These are phyloP conservation scores for Metarhizium guizhouense DNA, from an alignment of 2,329 filamentous ascomycete genomes.

Conservation along the genomic window DNA sequence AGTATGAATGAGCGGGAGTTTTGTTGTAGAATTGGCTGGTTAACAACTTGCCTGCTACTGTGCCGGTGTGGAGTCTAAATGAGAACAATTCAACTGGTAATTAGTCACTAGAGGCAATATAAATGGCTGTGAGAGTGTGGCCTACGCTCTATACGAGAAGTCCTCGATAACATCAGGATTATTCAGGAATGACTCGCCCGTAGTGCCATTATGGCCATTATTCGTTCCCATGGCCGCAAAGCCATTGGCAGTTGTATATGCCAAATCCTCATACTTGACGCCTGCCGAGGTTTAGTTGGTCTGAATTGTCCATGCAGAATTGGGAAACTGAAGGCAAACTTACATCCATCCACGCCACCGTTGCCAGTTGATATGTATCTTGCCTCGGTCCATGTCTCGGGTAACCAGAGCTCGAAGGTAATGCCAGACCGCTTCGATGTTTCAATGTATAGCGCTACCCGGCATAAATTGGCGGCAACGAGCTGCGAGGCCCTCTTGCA, in stretches of 20 bases:
- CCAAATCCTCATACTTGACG: conserved; percentile 37
- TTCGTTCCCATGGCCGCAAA: conserved; percentile 41
- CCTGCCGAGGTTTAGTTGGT: conserved; percentile 11
- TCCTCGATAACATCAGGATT: conserved; percentile 27
- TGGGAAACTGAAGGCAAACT: not conserved
- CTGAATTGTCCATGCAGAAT: not conserved
- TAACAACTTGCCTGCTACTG: conserved; percentile 38
- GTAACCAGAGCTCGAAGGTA: conserved; percentile 39
- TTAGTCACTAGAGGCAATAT: not conserved
- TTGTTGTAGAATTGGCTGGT: conserved; percentile 36
- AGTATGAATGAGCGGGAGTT: conserved; percentile 37
- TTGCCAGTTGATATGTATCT: conserved; percentile 40
- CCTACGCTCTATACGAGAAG: conserved; percentile 22
- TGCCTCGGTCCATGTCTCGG: conserved; percentile 27
- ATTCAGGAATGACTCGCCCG: conserved; percentile 20
- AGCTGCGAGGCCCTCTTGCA: conserved; percentile 19
- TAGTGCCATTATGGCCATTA: conserved; percentile 40
- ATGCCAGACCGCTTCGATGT: conserved; percentile 9
- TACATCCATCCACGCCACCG: conserved; percentile 35
- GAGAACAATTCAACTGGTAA: no score
- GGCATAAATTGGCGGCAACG: conserved; percentile 12
- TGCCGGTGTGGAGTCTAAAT: conserved; percentile 32
- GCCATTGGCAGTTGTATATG: conserved; percentile 31
- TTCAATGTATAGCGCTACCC: conserved; percentile 7
- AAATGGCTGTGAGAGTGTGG: not conserved